These are phyloP conservation scores for Aspergillus affinis DNA, from an alignment of 495 filamentous ascomycete species.

Conservation along the genomic window DNA sequence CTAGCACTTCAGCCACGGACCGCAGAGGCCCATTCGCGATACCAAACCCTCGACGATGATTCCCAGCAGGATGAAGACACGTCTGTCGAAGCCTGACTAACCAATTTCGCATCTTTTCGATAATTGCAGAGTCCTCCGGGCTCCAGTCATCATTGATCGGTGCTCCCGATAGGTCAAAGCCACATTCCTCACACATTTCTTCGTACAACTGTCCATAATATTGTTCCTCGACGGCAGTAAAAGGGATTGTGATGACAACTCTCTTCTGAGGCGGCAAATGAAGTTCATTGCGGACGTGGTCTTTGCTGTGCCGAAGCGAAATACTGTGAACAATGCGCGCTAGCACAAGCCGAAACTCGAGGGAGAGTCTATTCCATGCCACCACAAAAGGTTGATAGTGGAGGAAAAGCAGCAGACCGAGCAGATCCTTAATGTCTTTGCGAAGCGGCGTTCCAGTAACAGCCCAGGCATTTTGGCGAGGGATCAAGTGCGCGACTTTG, in stretches of 20 bases:
- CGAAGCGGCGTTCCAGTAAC: constrained; percentile 90
- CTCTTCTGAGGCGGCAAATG: constrained; percentile 72
- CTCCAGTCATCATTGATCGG: constrained; percentile 62
- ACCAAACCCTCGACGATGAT: constrained; percentile 68
- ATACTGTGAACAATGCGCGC: constrained; percentile 63
- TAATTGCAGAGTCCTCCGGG: constrained; percentile 50
- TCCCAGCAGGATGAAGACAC: constrained; percentile 74
- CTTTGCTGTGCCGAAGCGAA: constrained; percentile 83
- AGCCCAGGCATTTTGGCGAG: constrained; percentile 83
- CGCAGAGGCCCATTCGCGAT: constrained; percentile 61
- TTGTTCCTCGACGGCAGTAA: constrained; percentile 84
- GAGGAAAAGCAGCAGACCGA: constrained; percentile 78
- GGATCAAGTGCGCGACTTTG: constrained; percentile 73
- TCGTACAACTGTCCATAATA: constrained; percentile 72
- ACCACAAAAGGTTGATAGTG: constrained; percentile 72
- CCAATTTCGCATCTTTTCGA: constrained; percentile 71
- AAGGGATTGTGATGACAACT: constrained; percentile 84
- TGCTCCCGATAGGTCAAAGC: constrained; percentile 61
- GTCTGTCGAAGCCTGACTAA: constrained; percentile 73
- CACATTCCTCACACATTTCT: constrained; percentile 68
- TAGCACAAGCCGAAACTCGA: constrained; percentile 58
- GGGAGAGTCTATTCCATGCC: constrained; percentile 65
- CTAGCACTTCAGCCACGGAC: constrained; percentile 81
- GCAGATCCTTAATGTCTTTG: constrained; percentile 66
- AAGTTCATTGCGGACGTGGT: constrained; percentile 68